Conservation (phyloP, 768 basidiomycete genomes). For the Trametes maxima region DNA sequence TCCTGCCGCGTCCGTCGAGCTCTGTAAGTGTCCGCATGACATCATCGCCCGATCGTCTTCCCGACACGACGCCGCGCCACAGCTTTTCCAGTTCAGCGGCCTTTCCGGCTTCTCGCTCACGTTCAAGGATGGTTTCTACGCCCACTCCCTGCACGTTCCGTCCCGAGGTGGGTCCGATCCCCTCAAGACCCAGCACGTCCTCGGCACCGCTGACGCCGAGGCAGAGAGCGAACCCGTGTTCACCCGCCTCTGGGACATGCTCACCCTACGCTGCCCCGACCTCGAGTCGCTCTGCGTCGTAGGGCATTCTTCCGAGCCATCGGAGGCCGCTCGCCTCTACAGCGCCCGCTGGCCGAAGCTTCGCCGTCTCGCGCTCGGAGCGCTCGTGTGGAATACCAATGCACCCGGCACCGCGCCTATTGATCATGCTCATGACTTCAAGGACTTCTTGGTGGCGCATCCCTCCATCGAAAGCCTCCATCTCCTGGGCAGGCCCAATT, state of each 20-base stretch:
- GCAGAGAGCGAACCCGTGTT: slow-evolving; percentile 55
- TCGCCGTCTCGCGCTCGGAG: slow-evolving; percentile 61
- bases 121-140: slow-evolving; percentile 65
- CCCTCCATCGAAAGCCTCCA: slow-evolving; percentile 41
- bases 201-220: slow-evolving; percentile 13
- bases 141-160: slow-evolving; percentile 55
- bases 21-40: slow-evolving; percentile 48
- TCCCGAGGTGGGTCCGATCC: slow-evolving; percentile 52
- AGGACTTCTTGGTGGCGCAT: slow-evolving; percentile 70
- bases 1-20: slow-evolving; percentile 59
- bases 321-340: slow-evolving; percentile 57
- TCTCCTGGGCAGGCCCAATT: slow-evolving; percentile 40
- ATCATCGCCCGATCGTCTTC: slow-evolving; percentile 9
- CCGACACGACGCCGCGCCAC: neutral
- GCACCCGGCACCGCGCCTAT: slow-evolving; percentile 32
- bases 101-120: slow-evolving; percentile 63
- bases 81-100: slow-evolving; percentile 72
- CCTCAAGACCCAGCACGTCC: slow-evolving; percentile 7
- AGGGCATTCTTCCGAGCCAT: slow-evolving; percentile 49
- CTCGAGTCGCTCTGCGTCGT: slow-evolving; percentile 67
- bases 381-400: slow-evolving; percentile 61
- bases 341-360: slow-evolving; percentile 69
- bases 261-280: slow-evolving; percentile 62
- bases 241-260: slow-evolving; percentile 69
- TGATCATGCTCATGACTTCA: slow-evolving; percentile 61